Evolutionary conservation across 163 green algal species (phyloP).

Genomic region (Scenedesmus sp.): DNA sequence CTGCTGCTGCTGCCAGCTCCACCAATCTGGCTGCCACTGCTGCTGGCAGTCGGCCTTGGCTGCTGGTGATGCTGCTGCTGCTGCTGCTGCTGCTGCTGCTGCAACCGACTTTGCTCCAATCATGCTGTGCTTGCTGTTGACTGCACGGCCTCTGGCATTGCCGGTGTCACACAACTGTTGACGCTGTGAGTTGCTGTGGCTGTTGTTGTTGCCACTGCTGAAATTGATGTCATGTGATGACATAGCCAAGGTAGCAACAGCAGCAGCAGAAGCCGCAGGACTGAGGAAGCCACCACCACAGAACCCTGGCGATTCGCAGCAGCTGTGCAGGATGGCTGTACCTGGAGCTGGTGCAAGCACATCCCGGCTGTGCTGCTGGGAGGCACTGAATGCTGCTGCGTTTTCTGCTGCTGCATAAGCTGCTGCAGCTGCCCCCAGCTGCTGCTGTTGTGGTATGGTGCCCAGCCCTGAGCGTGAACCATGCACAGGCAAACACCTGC

Average conservation of each 20-base stretch:
- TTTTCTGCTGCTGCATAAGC: neutral
- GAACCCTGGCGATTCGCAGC: neutral
- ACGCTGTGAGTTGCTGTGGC: neutral
- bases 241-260: neutral
- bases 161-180: neutral
- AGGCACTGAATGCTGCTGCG: neutral
- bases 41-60: neutral
- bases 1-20: neutral
- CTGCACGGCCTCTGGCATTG: neutral
- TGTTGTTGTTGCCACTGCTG: neutral
- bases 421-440: neutral
- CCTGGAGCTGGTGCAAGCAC: neutral
- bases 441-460: neutral
- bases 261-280: neutral
- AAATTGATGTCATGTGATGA: neutral
- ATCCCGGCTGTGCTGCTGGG: neutral
- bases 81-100: neutral
- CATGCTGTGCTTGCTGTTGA: neutral
- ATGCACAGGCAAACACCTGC: neutral
- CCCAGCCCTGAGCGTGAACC: neutral
- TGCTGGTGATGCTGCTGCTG: neutral
- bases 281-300: neutral
- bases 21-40: slow-evolving; percentile 7
- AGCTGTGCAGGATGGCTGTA: neutral
- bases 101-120: neutral